Evolutionary conservation across 2,329 filamentous ascomycete species (phyloP), one percentile per base, ranked within the genome.

Genomic region (Calonectria montana): DNA sequence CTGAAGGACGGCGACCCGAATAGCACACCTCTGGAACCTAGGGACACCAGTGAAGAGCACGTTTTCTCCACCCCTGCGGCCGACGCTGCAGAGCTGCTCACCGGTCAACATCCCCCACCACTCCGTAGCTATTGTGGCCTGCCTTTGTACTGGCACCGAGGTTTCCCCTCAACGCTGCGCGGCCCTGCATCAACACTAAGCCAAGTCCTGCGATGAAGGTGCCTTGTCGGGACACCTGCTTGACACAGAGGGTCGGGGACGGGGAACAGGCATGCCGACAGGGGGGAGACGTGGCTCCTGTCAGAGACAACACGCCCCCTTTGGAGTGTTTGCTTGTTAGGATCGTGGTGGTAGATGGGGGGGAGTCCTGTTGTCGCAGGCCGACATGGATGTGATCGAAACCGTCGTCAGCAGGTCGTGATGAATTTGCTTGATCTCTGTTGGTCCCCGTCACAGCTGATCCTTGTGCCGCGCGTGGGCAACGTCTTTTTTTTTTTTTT

Each of bases 241-340:
- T 53, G 48, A 65, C 48, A 50, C 67, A 67, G 53, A 69, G 68
- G 68, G 69, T 39, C 72, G 55, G 72, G 50, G 69, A 71, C 71
- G 53, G 63, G 31, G 57, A 61, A 70, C 63, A 50, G 35, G 48
- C 48, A 65, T 55, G 48, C 37, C 43, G 55, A 48, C 57, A 75
- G 73, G 75, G 73, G 70, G 74, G 71, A 69, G 75, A 77, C 76
- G 76, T 77, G 76, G 76, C 76, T 77, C 75, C 71, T 78, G 71
- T 77, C 57, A 55, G 69, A 66, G 69, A 67, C 67, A 78, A 74
- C 66, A 78, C 67, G 74, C 74, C 74, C 74, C 70, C 59, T 45
- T 35, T 61, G 61, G 35, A 55, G 65, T 35, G 48, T 29, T 63
- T 70, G 69, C 59, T 61, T 41, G 35, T 61, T 61, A 18, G 43